phyloP scores from a whole-genome alignment of 306 rosid species.

The Rubus parviflorus region DNA sequence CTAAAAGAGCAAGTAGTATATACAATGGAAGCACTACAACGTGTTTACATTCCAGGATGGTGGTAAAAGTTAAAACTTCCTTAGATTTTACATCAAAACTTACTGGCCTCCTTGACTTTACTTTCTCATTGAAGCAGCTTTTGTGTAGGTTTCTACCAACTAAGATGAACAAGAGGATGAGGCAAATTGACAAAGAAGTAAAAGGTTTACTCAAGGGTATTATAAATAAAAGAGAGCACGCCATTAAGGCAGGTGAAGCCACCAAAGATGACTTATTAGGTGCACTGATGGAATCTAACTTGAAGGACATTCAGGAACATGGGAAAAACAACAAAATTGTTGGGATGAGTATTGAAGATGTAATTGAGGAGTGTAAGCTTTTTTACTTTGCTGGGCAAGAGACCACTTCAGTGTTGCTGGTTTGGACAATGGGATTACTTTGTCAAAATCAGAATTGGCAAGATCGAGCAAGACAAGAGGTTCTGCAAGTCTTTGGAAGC shows the following conservation, averaged over 20 bases:
- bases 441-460: conserved; percentile 49
- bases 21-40: neutral
- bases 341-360: conserved; percentile 47
- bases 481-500: conserved; percentile 43
- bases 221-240: conserved; percentile 35
- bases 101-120: neutral
- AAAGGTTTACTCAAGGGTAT: conserved; percentile 20
- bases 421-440: conserved; percentile 53
- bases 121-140: neutral
- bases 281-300: conserved; percentile 45
- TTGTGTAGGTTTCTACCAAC: conserved; percentile 37
- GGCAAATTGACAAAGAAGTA: conserved; percentile 22
- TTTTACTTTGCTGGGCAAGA: conserved; percentile 64
- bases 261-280: conserved; percentile 28
- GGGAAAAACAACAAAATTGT: conserved; percentile 33
- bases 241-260: conserved; percentile 33
- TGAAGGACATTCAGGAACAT: conserved; percentile 37
- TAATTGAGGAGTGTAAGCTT: conserved; percentile 50
- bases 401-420: conserved; percentile 47
- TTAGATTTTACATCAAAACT: neutral
- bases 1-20: conserved; percentile 30
- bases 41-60: conserved; percentile 35
- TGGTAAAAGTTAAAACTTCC: conserved; percentile 13
- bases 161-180: conserved; percentile 29
- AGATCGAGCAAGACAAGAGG: conserved; percentile 53